A percentile compares a stretch with the other conserved stretches of the same genome.
Conservation (phyloP, 208 protist genomes). For the Novymonas esmeraldas region DNA sequence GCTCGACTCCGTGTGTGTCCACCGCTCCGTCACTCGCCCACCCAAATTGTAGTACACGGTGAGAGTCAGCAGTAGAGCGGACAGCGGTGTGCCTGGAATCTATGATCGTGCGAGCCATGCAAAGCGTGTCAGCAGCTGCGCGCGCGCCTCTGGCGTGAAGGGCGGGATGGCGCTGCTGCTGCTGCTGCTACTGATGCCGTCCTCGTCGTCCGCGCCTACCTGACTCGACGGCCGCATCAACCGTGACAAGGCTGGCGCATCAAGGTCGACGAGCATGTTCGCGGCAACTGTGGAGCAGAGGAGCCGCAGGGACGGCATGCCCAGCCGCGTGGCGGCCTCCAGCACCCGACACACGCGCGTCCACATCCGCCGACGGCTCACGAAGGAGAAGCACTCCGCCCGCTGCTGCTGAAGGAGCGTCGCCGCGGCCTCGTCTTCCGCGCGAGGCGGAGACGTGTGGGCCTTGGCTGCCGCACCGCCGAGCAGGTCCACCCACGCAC, state of each 20-base stretch:
- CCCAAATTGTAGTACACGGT: no score
- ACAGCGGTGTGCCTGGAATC: not conserved
- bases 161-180: conserved; percentile 15
- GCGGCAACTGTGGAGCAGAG: conserved; percentile 63
- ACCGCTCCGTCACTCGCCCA: no score
- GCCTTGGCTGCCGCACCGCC: conserved; percentile 7
- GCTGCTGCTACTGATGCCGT: not conserved
- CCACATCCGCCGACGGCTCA: conserved; percentile 31
- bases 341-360: conserved; percentile 43
- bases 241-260: conserved; percentile 33
- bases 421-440: not conserved
- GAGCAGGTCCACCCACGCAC: conserved; percentile 58
- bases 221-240: conserved; percentile 24
- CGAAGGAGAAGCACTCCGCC: conserved; percentile 12
- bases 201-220: not conserved
- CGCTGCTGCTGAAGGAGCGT: conserved; percentile 1
- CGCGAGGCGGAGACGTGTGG: no score
- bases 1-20: no score
- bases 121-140: conserved; percentile 30
- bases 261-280: conserved; percentile 61
- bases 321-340: conserved; percentile 53
- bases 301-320: conserved; percentile 40
- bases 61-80: no score
- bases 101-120: conserved; percentile 23
- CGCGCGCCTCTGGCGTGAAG: conserved; percentile 48